Percentiles rank a stretch among this genome's conserved stretches.
These are phyloP conservation scores for Acacia confusa DNA, from an alignment of 306 rosid species.

Conservation along the genomic window DNA sequence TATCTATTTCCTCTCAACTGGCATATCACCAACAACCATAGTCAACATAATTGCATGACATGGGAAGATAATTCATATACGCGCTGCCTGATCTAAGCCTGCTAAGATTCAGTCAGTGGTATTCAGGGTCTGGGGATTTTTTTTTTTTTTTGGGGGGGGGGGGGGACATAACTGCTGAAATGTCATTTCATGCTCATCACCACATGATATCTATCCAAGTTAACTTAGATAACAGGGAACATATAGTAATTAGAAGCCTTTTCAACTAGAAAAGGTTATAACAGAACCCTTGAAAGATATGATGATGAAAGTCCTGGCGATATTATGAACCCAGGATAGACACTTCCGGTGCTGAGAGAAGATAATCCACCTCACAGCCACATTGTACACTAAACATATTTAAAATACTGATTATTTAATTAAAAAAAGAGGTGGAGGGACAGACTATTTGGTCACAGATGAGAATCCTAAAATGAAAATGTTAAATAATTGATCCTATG, in stretches of 20 bases:
- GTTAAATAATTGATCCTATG: neutral
- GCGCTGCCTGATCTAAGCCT: neutral
- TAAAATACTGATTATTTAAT: neutral
- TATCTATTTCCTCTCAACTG: neutral
- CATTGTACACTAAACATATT: neutral
- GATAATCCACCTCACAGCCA: neutral
- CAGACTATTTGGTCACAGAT: constrained; percentile 14
- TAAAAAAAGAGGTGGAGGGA: neutral
- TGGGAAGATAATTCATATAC: constrained; percentile 6
- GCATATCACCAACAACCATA: neutral
- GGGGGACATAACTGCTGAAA: neutral
- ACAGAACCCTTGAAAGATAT: neutral
- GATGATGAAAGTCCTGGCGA: neutral
- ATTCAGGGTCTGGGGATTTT: no score
- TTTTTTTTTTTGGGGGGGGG: neutral
- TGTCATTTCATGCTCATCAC: neutral
- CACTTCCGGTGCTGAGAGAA: neutral
- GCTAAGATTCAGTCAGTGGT: neutral
- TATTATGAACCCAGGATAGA: neutral
- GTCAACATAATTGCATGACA: neutral
- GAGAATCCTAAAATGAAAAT: constrained; percentile 6
- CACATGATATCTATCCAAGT: neutral
- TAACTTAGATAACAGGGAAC: neutral
- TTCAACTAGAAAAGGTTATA: neutral
- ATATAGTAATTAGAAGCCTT: neutral